Evolutionary conservation across 768 basidiomycete genomes (phyloP).

Genomic region (Gyrodon lividus): DNA sequence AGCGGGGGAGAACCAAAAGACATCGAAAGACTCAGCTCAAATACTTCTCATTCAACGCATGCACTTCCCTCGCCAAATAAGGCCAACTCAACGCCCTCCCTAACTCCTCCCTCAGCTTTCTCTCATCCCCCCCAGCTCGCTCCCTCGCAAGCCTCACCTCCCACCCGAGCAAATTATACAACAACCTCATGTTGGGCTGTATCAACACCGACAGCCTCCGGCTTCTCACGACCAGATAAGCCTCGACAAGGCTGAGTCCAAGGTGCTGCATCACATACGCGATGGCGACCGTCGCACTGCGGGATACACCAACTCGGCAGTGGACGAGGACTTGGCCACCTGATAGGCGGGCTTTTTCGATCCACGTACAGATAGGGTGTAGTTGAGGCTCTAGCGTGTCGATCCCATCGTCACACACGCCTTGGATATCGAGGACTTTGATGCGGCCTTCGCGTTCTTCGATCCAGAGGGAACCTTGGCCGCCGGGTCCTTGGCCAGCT

Average conservation of each 20-base stretch:
- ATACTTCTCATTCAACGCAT: conserved; percentile 85
- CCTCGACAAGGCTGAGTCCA: conserved; percentile 80
- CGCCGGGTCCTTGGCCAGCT: conserved; percentile 45
- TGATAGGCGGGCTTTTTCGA: conserved; percentile 75
- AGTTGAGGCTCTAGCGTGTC: conserved; percentile 90
- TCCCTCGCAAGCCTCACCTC: conserved; percentile 88
- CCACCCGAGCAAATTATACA: conserved; percentile 95
- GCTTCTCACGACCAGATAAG: conserved; percentile 90
- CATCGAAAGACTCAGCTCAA: conserved; percentile 40
- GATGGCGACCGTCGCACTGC: conserved; percentile 93
- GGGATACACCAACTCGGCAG: conserved; percentile 97
- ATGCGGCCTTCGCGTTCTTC: conserved; percentile 89
- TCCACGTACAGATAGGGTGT: conserved; percentile 89
- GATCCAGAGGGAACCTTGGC: conserved; percentile 78
- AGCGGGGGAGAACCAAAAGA: neutral
- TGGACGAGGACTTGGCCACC: conserved; percentile 94
- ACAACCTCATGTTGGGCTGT: conserved; percentile 93
- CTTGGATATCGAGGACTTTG: conserved; percentile 88
- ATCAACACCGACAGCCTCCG: conserved; percentile 86
- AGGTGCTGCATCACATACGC: conserved; percentile 97
- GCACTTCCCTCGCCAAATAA: conserved; percentile 81
- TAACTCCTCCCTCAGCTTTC: conserved; percentile 55
- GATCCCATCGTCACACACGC: conserved; percentile 94
- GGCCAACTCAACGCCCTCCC: conserved; percentile 78
- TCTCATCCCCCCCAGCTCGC: conserved; percentile 54